Base-by-base conservation (phyloP, 1,284 basidiomycete species). In the Trametes versicolor region DNA sequence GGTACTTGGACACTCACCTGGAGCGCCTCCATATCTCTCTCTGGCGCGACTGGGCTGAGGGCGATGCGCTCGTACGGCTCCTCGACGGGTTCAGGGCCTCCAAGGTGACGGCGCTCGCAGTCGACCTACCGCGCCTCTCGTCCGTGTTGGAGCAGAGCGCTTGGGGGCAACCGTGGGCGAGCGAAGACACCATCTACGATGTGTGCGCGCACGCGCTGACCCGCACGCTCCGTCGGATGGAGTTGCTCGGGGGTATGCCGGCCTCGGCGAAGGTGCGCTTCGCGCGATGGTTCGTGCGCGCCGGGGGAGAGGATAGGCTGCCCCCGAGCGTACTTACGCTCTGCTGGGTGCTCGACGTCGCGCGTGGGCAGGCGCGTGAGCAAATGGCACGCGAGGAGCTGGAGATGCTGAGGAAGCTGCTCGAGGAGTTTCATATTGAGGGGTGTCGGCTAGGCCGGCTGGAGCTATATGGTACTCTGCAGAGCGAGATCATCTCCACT, bases 231-330 rank as follows among this genome's bases (percentile, higher is more conserved):
- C 37, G 12, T 10, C 48, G 49, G 34, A 2, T 52, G n/a, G 58
- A 60, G 50, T 41, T 52, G 39, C 49, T 60, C 17, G 49, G 36
- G 27, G 27, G 58, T 2, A 52, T 29, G 25, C 13, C 27, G 19
- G 21, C 19, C 8, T 17, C 15, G 49, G n/a, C 41, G 10, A 60
- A 60, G 49, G 10, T 23, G 37, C 37, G 49, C 32, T 60, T 52
- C 27, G 41, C 27, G 27, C 58, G 49, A 5, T 52, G 58, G 58
- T 27, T 60, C 27, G n/a, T 43, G 25, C 36, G 39, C 15, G 49
- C 2, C 15, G 29, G 27, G 0, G 17, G 8, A 3, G 39, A 9
- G 3, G 50, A 29, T 2, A 45, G n/a, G n/a, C 21, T 29, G n/a
- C 29, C 50, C 5, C 10, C 37, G 8, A n/a, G 9, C 13, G 39